Evolutionary conservation across 1,284 basidiomycete genomes (phyloP).

Genomic region (Irpex sp.): DNA sequence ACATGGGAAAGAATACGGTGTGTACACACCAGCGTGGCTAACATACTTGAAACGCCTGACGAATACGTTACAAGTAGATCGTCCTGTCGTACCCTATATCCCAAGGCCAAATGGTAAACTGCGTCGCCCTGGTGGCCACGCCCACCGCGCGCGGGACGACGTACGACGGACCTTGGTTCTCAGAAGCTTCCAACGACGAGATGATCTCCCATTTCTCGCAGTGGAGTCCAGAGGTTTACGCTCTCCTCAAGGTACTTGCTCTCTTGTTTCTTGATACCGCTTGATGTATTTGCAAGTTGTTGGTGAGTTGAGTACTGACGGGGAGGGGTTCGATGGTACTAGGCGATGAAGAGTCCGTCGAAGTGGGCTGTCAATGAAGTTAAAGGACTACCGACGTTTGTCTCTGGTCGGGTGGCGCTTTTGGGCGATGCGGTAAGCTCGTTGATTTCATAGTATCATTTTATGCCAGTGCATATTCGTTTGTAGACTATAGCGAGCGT

Average conservation of each 20-base stretch:
- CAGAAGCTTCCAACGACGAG: conserved; percentile 22
- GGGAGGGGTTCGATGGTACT: not conserved
- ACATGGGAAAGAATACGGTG: not conserved
- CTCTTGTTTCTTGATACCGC: too few species aligned
- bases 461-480: too few species aligned
- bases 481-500: too few species aligned
- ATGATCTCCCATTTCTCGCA: conserved; percentile 22
- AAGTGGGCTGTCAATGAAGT: conserved; percentile 30
- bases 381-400: conserved; percentile 22
- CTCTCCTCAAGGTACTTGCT: conserved; percentile 24
- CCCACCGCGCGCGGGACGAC: conserved; percentile 22
- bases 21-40: not conserved
- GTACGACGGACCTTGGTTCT: conserved; percentile 27
- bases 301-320: too few species aligned
- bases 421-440: conserved; percentile 28
- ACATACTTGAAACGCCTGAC: not conserved
- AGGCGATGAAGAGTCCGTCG: conserved; percentile 28
- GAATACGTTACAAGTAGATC: not conserved
- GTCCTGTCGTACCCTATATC: conserved; percentile 24
- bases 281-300: too few species aligned
- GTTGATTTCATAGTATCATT: too few species aligned
- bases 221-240: conserved; percentile 31
- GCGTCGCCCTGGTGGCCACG: conserved; percentile 25
- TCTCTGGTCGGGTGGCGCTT: conserved; percentile 21
- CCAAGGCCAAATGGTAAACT: conserved; percentile 27